Percentiles rank a stretch among this genome's conserved stretches.
These are phyloP conservation scores for Hysterangium stoloniferum DNA, from an alignment of 768 basidiomycete genomes.

Conservation along the genomic window DNA sequence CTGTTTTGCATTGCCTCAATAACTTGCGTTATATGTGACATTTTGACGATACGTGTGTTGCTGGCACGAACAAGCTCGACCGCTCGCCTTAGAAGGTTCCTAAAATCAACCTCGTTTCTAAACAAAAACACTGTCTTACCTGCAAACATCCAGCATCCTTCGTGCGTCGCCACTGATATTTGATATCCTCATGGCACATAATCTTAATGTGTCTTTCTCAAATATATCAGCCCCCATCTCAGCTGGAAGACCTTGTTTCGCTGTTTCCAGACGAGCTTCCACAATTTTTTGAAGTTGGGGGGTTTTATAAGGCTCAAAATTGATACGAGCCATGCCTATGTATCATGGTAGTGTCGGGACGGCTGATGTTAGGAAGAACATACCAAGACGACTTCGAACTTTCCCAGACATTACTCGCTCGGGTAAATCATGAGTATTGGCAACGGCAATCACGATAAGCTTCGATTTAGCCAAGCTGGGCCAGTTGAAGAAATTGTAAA, in stretches of 20 bases:
- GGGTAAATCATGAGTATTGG: slow-evolving; percentile 97
- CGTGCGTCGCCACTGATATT: slow-evolving; percentile 91
- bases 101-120: neutral
- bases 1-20: slow-evolving; percentile 85
- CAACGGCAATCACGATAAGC: slow-evolving; percentile 92
- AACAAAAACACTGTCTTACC: slow-evolving; percentile 36
- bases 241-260: slow-evolving; percentile 42
- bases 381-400: slow-evolving; percentile 86
- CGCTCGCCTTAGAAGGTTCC: slow-evolving; percentile 46
- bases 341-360: too few species aligned
- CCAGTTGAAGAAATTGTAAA: slow-evolving; percentile 99
- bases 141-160: slow-evolving; percentile 86
- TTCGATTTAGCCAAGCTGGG: slow-evolving; percentile 84
- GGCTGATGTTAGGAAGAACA: slow-evolving; percentile 18
- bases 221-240: slow-evolving; percentile 41
- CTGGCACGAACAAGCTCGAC: slow-evolving; percentile 68
- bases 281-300: slow-evolving; percentile 80
- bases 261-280: slow-evolving; percentile 63
- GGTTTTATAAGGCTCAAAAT: slow-evolving; percentile 84
- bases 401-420: slow-evolving; percentile 90
- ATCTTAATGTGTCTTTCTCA: slow-evolving; percentile 62
- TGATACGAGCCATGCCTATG: slow-evolving; percentile 81
- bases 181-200: slow-evolving; percentile 75
- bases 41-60: slow-evolving; percentile 28
- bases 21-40: slow-evolving; percentile 75